A percentile compares a stretch with the other conserved stretches of the same genome.
These are phyloP conservation scores for Cyberlindnera xylosilytica DNA, from an alignment of 805 yeast species.

Conservation along the genomic window DNA sequence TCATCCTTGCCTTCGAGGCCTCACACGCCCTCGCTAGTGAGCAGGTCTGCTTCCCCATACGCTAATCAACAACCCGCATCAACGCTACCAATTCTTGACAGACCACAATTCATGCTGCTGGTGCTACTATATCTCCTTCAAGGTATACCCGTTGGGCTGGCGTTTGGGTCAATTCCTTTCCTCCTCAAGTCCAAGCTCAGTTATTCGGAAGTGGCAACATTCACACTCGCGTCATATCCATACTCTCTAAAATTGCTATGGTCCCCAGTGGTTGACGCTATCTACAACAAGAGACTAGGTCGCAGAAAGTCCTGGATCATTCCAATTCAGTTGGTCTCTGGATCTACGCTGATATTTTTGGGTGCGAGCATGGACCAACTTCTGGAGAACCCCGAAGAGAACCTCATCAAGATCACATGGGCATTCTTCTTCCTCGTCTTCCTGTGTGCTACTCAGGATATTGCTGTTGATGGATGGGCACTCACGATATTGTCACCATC, in stretches of 20 bases:
- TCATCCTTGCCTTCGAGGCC: slow-evolving; percentile 12
- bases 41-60: slow-evolving; percentile 1
- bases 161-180: slow-evolving; percentile 93
- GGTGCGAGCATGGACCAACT: slow-evolving; percentile 54
- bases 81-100: slow-evolving; percentile 43
- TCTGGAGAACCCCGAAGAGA: slow-evolving; percentile 45
- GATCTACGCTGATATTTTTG: slow-evolving; percentile 60
- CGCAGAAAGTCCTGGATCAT: slow-evolving; percentile 92
- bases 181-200: slow-evolving; percentile 76
- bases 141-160: slow-evolving; percentile 96
- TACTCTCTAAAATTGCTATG: slow-evolving; percentile 88
- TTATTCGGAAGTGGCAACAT: slow-evolving; percentile 87
- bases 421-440: slow-evolving; percentile 77
- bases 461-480: slow-evolving; percentile 99
- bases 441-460: slow-evolving; percentile 95
- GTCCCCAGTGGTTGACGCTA: slow-evolving; percentile 95
- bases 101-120: slow-evolving; percentile 71
- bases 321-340: slow-evolving; percentile 84
- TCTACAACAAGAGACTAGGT: slow-evolving; percentile 65
- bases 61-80: slow-evolving; percentile 2
- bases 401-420: slow-evolving; percentile 57
- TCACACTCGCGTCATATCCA: slow-evolving; percentile 91
- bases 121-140: slow-evolving; percentile 79
- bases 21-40: slow-evolving; percentile 6
- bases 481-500: slow-evolving; percentile 76